These are phyloP conservation scores for Cicer pinnatifidum DNA, from an alignment of 306 rosid genomes.

Conservation along the genomic window DNA sequence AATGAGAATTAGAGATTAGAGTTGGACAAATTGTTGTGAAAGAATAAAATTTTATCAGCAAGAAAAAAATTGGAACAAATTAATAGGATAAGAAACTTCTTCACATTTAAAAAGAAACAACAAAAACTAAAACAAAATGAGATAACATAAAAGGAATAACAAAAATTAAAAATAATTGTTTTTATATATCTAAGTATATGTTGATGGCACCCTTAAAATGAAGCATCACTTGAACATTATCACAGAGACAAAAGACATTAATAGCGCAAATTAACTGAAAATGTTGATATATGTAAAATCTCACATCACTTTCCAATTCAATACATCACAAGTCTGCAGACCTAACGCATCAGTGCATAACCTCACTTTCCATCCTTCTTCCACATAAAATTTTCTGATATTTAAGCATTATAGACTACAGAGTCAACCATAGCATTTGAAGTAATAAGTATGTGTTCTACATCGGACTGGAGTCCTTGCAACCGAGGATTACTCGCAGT, in stretches of 20 bases:
- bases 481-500: no score
- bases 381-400: neutral
- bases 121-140: neutral
- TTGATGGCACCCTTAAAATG: conserved; percentile 20
- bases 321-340: neutral
- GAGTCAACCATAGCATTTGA: conserved; percentile 20
- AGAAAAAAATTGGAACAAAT: conserved; percentile 32
- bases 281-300: neutral
- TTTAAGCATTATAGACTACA: conserved; percentile 10
- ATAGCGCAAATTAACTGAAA: conserved; percentile 29
- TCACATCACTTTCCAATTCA: conserved; percentile 14
- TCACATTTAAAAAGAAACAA: neutral
- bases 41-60: conserved; percentile 19
- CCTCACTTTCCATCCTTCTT: conserved; percentile 25
- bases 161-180: neutral
- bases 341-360: conserved; percentile 21
- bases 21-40: conserved; percentile 8
- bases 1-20: conserved; percentile 37
- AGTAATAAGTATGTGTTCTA: neutral
- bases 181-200: conserved; percentile 15
- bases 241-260: conserved; percentile 33
- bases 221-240: conserved; percentile 16
- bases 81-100: conserved; percentile 16
- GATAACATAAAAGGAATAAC: neutral
- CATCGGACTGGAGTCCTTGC: no score